Conservation (phyloP, 163 green algal species). For the Volvox carteri region DNA sequence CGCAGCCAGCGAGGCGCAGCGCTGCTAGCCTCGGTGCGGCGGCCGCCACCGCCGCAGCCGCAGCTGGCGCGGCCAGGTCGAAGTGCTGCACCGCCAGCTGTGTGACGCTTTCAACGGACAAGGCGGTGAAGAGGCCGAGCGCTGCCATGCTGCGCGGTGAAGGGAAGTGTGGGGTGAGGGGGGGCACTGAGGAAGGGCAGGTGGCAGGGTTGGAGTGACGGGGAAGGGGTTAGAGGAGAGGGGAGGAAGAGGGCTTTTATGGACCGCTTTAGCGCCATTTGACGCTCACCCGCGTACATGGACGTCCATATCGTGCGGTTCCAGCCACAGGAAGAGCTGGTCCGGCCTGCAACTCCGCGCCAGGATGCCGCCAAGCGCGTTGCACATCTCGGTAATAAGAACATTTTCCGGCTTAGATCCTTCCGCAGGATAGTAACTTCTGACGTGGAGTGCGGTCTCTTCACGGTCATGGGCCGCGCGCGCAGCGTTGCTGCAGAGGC, state of each 20-base stretch:
- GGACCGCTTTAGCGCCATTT: background rate
- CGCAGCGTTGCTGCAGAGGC: background rate
- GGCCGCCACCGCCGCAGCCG: background rate
- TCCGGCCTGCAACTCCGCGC: background rate
- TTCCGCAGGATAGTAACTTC: background rate
- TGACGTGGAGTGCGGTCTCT: background rate
- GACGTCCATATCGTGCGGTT: background rate
- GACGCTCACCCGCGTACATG: background rate
- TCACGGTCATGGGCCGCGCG: constrained; percentile 18
- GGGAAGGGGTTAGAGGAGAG: background rate
- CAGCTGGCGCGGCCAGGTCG: background rate
- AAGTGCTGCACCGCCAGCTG: background rate
- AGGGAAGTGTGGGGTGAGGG: background rate
- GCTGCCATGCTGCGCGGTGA: background rate
- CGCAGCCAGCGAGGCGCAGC: background rate
- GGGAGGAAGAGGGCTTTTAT: background rate
- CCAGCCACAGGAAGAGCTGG: background rate
- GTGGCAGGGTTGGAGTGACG: too few species aligned
- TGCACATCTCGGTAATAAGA: background rate
- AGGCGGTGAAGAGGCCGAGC: background rate
- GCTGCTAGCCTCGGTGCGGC: background rate
- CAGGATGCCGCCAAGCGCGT: background rate
- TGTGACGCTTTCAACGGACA: background rate
- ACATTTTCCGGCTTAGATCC: background rate
- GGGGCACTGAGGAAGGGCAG: background rate